Evolutionary conservation across 176 grass and related monocot species (phyloP), one percentile per base, ranked within the genome.

Genomic region (Elaeis guineensis): DNA sequence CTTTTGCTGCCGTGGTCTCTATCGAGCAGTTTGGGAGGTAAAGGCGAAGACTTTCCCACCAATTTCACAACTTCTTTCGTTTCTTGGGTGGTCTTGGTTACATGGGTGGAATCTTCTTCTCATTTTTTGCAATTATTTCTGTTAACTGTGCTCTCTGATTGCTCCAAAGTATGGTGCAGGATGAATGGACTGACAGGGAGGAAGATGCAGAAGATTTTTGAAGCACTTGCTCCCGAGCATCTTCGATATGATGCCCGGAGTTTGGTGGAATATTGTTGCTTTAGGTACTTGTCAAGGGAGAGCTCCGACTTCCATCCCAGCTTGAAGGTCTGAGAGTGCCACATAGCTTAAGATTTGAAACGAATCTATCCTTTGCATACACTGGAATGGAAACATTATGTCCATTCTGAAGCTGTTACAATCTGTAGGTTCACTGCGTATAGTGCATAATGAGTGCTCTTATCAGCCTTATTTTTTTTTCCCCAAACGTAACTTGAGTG

Each of bases 191-290:
- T 91, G 65, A 91, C 87, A 2, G 92, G 87, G 51, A 75, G 72
- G 54, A 72, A 97, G 79, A 74, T 91, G 72, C 87, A 97, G 50
- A 85, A 81, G 58, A 83, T 85, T 54, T 97, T 91, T 58, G 76
- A 78, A 79, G 64, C 81, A 8, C 81, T 97, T 67, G 78, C 92
- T 69, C 84, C 82, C 22, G 63, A 85, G 50, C 62, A 71, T 74
- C 54, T 85, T 30, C 81, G 77, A 29, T 70, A 59, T 71, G 80
- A 88, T 75, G 84, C 78, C 66, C 81, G 69, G 67, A 91, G 59
- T 80, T 76, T 97, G 71, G 78, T 97, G 69, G 93, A 97, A 57
- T 97, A 97, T 76, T 85, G 93, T 61, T 97, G 93, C 71, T 97
- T 91, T 76, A 82, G 93, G 60, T 97, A 89, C 63, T 71, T 97